phyloP scores from a whole-genome alignment of 2,329 filamentous ascomycete genomes.

The Rhinocladiella similis region DNA sequence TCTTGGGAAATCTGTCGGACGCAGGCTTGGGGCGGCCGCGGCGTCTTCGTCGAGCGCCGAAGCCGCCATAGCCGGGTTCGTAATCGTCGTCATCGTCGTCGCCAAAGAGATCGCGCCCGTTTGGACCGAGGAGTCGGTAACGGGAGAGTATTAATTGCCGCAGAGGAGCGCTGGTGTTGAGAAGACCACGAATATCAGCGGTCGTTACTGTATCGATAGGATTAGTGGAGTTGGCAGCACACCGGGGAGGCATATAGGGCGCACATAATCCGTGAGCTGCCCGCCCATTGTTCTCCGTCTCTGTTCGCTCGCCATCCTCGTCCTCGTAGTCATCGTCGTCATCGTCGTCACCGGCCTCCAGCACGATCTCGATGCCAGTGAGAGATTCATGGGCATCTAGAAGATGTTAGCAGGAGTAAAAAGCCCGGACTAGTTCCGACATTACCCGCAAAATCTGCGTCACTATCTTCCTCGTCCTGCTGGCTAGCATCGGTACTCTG shows the following conservation, averaged over 20 bases:
- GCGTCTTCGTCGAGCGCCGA: slow-evolving; percentile 41
- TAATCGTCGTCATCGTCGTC: slow-evolving; percentile 35
- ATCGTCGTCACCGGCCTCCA: slow-evolving; percentile 53
- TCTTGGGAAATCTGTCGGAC: slow-evolving; percentile 68
- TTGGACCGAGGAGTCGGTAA: slow-evolving; percentile 35
- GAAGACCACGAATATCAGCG: slow-evolving; percentile 19
- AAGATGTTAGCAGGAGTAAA: background rate
- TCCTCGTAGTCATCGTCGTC: slow-evolving; percentile 68
- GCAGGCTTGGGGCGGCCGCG: slow-evolving; percentile 45
- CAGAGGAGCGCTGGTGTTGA: slow-evolving; percentile 41
- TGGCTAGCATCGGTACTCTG: slow-evolving; percentile 16
- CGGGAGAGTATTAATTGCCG: slow-evolving; percentile 48
- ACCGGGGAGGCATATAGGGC: background rate
- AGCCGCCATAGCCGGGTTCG: slow-evolving; percentile 34
- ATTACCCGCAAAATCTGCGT: slow-evolving; percentile 22
- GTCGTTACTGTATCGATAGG: slow-evolving; percentile 17
- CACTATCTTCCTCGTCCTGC: slow-evolving; percentile 18
- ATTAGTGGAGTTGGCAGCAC: background rate
- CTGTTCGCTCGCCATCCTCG: slow-evolving; percentile 59
- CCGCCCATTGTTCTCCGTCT: slow-evolving; percentile 34
- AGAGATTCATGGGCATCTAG: slow-evolving; percentile 28
- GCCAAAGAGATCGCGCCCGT: slow-evolving; percentile 36
- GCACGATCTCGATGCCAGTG: slow-evolving; percentile 27
- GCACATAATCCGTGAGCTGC: slow-evolving; percentile 12
- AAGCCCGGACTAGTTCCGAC: background rate